Conservation (phyloP, 306 rosid species). For the Aeschynomene evenia region DNA sequence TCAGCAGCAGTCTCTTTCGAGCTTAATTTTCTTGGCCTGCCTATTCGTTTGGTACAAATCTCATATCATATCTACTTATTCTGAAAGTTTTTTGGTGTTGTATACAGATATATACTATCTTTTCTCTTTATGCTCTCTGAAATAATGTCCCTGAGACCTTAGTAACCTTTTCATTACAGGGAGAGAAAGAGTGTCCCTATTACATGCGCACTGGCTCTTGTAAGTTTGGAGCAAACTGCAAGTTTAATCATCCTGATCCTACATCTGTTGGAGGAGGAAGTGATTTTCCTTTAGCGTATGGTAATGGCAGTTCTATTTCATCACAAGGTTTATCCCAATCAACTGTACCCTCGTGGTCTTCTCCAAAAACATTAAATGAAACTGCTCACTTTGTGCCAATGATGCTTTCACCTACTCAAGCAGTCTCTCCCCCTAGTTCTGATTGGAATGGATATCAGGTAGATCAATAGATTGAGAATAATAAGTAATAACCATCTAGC, state of each 20-base stretch:
- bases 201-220: slow-evolving; percentile 94
- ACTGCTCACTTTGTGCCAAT: slow-evolving; percentile 58
- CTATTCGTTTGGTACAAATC: slow-evolving; percentile 76
- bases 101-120: neutral
- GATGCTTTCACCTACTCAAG: slow-evolving; percentile 57
- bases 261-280: slow-evolving; percentile 50
- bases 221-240: slow-evolving; percentile 87
- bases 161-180: slow-evolving; percentile 46
- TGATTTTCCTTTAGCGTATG: slow-evolving; percentile 52
- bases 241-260: slow-evolving; percentile 95
- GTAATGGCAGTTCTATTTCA: slow-evolving; percentile 50
- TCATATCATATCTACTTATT: slow-evolving; percentile 2
- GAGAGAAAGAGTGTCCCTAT: slow-evolving; percentile 81
- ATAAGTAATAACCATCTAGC: slow-evolving; percentile 1
- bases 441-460: slow-evolving; percentile 93
- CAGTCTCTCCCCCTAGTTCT: slow-evolving; percentile 52
- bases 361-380: slow-evolving; percentile 63
- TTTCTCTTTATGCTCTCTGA: slow-evolving; percentile 16
- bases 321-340: slow-evolving; percentile 60
- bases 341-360: slow-evolving; percentile 58
- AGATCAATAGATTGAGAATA: neutral
- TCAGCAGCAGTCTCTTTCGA: slow-evolving; percentile 45
- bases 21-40: slow-evolving; percentile 83
- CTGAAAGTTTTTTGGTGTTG: slow-evolving; percentile 19
- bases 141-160: slow-evolving; percentile 22